Evolutionary conservation across 2,329 filamentous ascomycete species (phyloP).

Genomic region (Aureobasidium pullulans): DNA sequence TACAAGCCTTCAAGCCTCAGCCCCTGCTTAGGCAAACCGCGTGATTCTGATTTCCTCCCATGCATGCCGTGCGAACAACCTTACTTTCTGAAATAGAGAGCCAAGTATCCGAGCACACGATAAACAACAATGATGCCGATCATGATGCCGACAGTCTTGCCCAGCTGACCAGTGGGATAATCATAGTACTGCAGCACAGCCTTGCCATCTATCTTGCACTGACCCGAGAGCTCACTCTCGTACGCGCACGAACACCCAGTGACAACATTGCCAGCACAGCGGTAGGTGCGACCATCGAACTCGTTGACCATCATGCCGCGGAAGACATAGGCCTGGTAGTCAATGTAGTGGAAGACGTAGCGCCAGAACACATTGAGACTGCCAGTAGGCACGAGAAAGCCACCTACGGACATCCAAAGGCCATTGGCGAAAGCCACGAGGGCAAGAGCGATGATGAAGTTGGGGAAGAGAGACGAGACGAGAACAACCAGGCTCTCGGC

Average conservation of each 20-base stretch:
- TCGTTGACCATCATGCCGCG: conserved; percentile 90
- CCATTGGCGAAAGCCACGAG: conserved; percentile 77
- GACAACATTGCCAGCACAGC: conserved; percentile 38
- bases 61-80: background rate
- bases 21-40: background rate
- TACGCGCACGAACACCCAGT: conserved; percentile 61
- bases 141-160: conserved; percentile 15
- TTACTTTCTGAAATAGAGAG: conserved; percentile 7
- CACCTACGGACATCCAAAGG: conserved; percentile 77
- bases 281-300: conserved; percentile 56
- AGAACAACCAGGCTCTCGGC: conserved; percentile 76
- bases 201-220: conserved; percentile 61
- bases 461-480: conserved; percentile 61
- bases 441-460: conserved; percentile 71
- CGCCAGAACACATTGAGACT: conserved; percentile 74
- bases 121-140: conserved; percentile 15
- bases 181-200: conserved; percentile 61
- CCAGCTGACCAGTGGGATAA: conserved; percentile 45
- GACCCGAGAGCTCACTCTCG: conserved; percentile 47
- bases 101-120: conserved; percentile 7
- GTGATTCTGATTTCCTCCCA: background rate
- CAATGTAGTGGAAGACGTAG: conserved; percentile 80
- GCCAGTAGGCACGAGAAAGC: conserved; percentile 66
- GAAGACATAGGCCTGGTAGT: conserved; percentile 78
- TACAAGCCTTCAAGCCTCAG: no score